phyloP scores from a whole-genome alignment of 2,329 filamentous ascomycete genomes.

The Nectriaceae sp. region DNA sequence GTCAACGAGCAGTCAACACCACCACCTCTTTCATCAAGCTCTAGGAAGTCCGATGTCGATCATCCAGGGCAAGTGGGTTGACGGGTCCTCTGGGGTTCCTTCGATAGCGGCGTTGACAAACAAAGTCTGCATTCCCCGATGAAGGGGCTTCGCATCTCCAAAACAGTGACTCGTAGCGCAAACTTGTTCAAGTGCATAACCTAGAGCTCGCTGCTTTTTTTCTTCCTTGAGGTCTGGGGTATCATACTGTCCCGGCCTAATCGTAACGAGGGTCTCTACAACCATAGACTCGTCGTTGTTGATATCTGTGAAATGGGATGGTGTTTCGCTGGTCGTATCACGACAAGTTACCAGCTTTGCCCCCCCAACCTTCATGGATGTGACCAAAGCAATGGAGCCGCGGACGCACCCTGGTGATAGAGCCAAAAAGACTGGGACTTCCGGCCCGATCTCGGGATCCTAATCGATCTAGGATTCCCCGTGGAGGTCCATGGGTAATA shows the following conservation, averaged over 20 bases:
- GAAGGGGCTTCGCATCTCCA: neutral
- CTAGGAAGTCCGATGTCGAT: constrained; percentile 15
- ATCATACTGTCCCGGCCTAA: neutral
- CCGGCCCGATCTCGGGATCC: constrained; percentile 27
- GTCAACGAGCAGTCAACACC: too few relatives aligned
- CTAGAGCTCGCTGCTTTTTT: neutral
- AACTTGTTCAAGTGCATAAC: neutral
- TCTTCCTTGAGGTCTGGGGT: neutral
- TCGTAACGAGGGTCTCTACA: constrained; percentile 33
- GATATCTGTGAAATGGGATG: constrained; percentile 49
- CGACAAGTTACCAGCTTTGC: constrained; percentile 51
- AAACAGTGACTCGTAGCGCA: constrained; percentile 8
- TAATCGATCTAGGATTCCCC: constrained; percentile 42
- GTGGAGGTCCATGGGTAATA: constrained; percentile 37
- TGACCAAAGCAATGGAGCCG: constrained; percentile 40
- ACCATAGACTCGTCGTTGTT: constrained; percentile 44
- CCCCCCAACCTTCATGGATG: constrained; percentile 34
- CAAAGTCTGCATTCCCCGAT: constrained; percentile 10
- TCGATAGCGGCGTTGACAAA: constrained; percentile 25
- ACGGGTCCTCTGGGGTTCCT: neutral
- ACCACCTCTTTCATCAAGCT: too few relatives aligned
- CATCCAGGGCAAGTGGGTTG: constrained; percentile 16
- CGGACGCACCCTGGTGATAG: constrained; percentile 28
- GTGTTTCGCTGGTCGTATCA: constrained; percentile 14
- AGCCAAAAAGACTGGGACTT: constrained; percentile 29